phyloP scores from a whole-genome alignment of 495 filamentous ascomycete genomes.

The Aspergillus indologenus region DNA sequence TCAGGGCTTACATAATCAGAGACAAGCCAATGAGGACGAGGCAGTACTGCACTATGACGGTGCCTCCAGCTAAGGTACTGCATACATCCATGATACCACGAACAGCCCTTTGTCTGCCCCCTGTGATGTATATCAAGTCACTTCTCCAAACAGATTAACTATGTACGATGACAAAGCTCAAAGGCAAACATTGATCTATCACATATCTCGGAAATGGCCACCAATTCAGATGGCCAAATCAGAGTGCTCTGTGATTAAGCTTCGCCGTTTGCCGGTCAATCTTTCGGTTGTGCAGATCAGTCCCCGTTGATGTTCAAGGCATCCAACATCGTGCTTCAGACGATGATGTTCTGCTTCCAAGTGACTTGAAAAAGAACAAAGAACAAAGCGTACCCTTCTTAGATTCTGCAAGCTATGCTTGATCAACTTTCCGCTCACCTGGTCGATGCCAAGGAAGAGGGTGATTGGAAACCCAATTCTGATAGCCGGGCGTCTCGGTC shows the following conservation, averaged over 20 bases:
- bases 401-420: no score
- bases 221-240: background rate
- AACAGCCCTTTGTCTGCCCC: background rate
- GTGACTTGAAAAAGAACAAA: no score
- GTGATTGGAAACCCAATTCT: no score
- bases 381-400: no score
- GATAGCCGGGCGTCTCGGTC: no score
- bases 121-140: background rate
- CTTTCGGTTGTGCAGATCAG: constrained; percentile 15
- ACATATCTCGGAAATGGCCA: background rate
- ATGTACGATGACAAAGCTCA: no score
- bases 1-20: constrained; percentile 3
- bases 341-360: no score
- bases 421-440: no score
- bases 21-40: constrained; percentile 7
- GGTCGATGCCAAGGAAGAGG: no score
- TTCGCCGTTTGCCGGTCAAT: constrained; percentile 10
- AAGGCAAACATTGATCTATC: background rate
- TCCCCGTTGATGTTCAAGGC: constrained; percentile 6
- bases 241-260: constrained; percentile 5
- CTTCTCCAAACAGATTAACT: no score
- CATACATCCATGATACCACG: background rate
- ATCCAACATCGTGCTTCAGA: background rate
- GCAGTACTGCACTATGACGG: background rate
- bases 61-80: background rate